Evolutionary conservation across 805 yeast genomes (phyloP), one percentile per base, ranked within the genome.

Genomic region (Ogataea haglerorum): DNA sequence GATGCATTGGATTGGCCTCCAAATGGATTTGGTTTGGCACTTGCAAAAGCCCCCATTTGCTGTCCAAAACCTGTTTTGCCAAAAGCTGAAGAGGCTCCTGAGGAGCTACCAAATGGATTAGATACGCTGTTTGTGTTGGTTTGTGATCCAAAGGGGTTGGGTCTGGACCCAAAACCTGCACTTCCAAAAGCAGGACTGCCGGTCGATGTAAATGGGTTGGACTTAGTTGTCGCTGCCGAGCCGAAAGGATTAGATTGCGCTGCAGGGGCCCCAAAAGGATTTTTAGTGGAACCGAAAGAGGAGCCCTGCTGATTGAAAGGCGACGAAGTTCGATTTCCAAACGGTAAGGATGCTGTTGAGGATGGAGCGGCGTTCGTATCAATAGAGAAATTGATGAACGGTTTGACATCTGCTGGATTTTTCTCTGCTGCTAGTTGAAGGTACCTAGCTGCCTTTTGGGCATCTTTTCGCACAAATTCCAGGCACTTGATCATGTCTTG

Each of bases 401-500:
- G 60, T 23, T 61, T 47, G 4, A 54, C 37, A 4, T 48, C 54
- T 30, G 33, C 44, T 12, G 51, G 42, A 12, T 31, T 59, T 35
- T 29, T 61, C 52, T 31, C 57, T 57, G 73, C 68, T 5, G 74
- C 62, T 15, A 68, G 48, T 44, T 80, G 84, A n/a, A 72, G 54
- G 54, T 70, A 80, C 35, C 84, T 64, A 1, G 81, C 82, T 6
- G 82, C 84, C 49, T 70, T 67, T 16, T 63, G 60, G 2, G 75
- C 55, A 40, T 75, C 72, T 0, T 56, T 58, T 8, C 52, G 53
- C 3, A 79, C 35, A 30, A 61, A 66, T 1, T 58, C 41, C 1
- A 71, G 42, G 44, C 78, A 71, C 32, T 59, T 60, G 25, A 61
- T 57, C 75, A 73, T 71, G 47, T 80, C 84, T 10, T 59, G 55